Evolutionary conservation across 805 yeast genomes (phyloP), one percentile per base, ranked within the genome.

Genomic region (Teunomyces pallodes): DNA sequence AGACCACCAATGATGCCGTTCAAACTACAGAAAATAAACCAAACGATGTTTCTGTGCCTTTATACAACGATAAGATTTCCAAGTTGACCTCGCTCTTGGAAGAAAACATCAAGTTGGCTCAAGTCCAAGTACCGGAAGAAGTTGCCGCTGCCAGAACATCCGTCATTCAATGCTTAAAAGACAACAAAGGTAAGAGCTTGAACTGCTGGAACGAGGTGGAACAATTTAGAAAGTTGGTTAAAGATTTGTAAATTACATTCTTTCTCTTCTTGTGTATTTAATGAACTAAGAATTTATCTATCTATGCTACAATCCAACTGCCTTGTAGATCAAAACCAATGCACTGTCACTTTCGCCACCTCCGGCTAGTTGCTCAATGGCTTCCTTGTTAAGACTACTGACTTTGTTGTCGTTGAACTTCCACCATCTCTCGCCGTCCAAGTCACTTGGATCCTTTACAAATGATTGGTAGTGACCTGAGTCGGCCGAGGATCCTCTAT

Each of bases 261-360:
- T 24, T 13, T 16, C 27, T 36, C 13, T 20, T 20, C 26, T 36
- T 39, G 43, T 40, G 33, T 40, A 40, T 28, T 28, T 32, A 32
- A 32, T 32, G 35, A 32, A 32, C 13, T 9, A 20, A 12, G 10
- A n/a, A 39, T 20, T 24, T 20, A 38, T 20, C 9, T n/a, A 36
- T 20, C 26, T 36, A 20, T 38, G 29, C 41, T 31, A 59, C 55
- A 86, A 70, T 14, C 92, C 96, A 54, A 86, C 80, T 5, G 90
- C 95, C 63, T 85, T 86, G 74, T 94, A 94, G 47, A 94, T 70
- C 56, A 92, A 76, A 47, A 94, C 84, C 66, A 94, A 79, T 2
- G 99, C 99, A 60, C 94, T 84, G 67, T 94, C 99, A 57, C 96
- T 83, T 72, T 95, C 99, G 49, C 98, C 97, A 48, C 99, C 99